Evolutionary conservation across 2,329 filamentous ascomycete species (phyloP).

Genomic region (Paecilomyces variotii): DNA sequence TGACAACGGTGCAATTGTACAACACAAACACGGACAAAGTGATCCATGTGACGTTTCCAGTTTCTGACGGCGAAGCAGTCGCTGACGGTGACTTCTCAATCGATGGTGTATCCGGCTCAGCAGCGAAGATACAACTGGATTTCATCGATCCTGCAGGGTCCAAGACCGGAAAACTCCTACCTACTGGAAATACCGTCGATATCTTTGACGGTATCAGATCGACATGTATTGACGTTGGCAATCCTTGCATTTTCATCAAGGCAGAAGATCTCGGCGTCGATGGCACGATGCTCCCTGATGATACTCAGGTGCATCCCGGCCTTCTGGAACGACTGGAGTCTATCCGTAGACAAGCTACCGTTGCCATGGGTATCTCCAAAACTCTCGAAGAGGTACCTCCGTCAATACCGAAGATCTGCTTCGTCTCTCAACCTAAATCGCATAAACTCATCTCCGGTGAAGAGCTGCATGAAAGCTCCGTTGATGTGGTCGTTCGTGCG

Average conservation of each 20-base stretch:
- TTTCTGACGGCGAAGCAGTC: conserved; percentile 42
- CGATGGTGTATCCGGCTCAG: conserved; percentile 55
- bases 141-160: conserved; percentile 57
- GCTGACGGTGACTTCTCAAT: conserved; percentile 51
- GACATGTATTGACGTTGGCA: conserved; percentile 56
- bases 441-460: conserved; percentile 33
- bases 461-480: conserved; percentile 15
- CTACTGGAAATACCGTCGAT: conserved; percentile 51
- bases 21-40: conserved; percentile 67
- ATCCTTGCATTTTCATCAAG: conserved; percentile 56
- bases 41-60: conserved; percentile 50
- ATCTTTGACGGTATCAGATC: conserved; percentile 41
- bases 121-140: conserved; percentile 50
- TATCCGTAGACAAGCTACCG: conserved; percentile 51
- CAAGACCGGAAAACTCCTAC: conserved; percentile 54
- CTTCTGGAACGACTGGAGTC: conserved; percentile 44
- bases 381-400: conserved; percentile 40
- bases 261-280: conserved; percentile 46
- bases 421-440: conserved; percentile 40
- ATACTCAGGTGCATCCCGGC: conserved; percentile 40
- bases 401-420: conserved; percentile 57
- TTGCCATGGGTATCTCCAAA: conserved; percentile 52
- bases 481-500: conserved; percentile 40
- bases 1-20: conserved; percentile 50
- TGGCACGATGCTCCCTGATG: conserved; percentile 46